phyloP scores from a whole-genome alignment of 1,139 yeast genomes.

The Nakaseomyces nivariensis region DNA sequence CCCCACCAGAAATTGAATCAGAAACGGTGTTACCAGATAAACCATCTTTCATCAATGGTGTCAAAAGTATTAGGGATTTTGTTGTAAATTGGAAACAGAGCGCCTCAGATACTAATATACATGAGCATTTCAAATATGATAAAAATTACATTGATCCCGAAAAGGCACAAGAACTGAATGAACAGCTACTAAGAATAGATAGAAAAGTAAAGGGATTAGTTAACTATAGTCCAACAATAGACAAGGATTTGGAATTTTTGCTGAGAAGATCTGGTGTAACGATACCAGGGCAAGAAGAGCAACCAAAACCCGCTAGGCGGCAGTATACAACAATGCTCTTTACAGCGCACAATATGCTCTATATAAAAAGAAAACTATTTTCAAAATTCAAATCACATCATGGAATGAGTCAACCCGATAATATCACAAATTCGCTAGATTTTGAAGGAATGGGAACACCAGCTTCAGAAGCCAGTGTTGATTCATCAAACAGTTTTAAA shows the following conservation, averaged over 20 bases:
- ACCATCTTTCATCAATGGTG: neutral
- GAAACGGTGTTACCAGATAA: neutral
- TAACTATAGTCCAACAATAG: neutral
- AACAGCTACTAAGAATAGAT: neutral
- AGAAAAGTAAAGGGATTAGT: neutral
- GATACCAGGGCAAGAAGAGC: neutral
- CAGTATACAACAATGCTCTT: conserved; percentile 4
- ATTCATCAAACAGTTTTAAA: conserved; percentile 5
- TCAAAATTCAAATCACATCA: neutral
- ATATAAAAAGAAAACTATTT: conserved; percentile 1
- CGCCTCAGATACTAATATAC: neutral
- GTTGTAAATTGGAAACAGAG: neutral
- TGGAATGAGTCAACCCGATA: neutral
- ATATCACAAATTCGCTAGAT: neutral
- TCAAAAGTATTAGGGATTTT: neutral
- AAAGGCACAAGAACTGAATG: neutral
- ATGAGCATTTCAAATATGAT: neutral
- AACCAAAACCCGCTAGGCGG: neutral
- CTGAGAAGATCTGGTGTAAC: neutral
- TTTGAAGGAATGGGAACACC: neutral
- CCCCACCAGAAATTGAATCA: neutral
- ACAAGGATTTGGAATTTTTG: neutral
- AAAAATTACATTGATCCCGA: neutral
- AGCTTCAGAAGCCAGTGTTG: conserved; percentile 1
- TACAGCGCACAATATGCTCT: conserved; percentile 3